Evolutionary conservation across 352 stramenopile genomes (phyloP).

Genomic region (Phytophthora foliorum): DNA sequence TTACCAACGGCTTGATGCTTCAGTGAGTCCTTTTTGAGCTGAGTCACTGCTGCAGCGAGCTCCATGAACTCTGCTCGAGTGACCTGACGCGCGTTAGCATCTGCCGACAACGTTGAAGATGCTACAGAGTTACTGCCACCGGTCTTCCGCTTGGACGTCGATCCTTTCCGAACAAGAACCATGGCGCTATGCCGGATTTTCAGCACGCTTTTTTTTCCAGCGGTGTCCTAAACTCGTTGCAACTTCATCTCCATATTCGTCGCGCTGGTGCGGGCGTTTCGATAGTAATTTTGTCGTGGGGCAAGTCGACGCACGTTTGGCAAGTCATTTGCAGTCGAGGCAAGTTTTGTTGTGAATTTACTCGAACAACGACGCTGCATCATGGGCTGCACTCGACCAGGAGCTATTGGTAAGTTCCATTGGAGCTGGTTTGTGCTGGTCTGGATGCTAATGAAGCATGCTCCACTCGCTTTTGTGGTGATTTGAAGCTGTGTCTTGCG

Average conservation of each 20-base stretch:
- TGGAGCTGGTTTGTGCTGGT: not conserved
- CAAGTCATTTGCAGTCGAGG: not conserved
- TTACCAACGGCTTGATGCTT: conserved; percentile 54
- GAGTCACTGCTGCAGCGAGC: conserved; percentile 46
- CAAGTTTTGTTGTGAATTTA: not conserved
- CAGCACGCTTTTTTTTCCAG: conserved; percentile 15
- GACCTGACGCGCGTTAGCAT: conserved; percentile 57
- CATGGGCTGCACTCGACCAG: conserved; percentile 66
- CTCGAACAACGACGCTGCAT: not conserved
- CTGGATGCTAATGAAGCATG: not conserved
- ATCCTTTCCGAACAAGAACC: conserved; percentile 28
- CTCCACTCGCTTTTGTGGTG: not conserved
- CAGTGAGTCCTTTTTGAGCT: conserved; percentile 60
- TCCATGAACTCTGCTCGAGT: conserved; percentile 71
- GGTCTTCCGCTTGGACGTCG: conserved; percentile 30
- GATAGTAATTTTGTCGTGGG: conserved; percentile 23
- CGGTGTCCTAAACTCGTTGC: conserved; percentile 2
- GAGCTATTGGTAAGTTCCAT: conserved; percentile 45
- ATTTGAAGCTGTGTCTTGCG: conserved; percentile 46
- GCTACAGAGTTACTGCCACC: conserved; percentile 5
- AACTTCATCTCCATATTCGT: conserved; percentile 17
- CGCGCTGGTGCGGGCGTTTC: conserved; percentile 24
- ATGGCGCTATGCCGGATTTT: not conserved
- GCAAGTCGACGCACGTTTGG: not conserved
- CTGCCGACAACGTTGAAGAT: conserved; percentile 38